Conservation (phyloP, 805 yeast species). For the Sugiyamaella lignohabitans region DNA sequence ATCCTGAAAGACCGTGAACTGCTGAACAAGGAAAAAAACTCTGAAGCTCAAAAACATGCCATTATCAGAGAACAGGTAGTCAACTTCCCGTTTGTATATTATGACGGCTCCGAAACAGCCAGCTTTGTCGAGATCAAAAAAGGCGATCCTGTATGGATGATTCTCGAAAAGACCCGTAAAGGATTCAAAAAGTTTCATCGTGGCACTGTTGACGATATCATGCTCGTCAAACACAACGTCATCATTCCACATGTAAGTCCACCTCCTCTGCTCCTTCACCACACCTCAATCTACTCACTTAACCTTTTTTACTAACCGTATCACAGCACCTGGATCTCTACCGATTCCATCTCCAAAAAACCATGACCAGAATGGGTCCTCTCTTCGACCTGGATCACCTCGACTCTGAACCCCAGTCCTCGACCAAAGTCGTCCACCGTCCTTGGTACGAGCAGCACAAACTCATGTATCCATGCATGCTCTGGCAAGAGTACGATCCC, state of each 20-base stretch:
- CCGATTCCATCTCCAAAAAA: slow-evolving; percentile 22
- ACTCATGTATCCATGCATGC: slow-evolving; percentile 27
- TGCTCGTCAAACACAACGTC: slow-evolving; percentile 26
- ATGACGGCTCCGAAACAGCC: slow-evolving; percentile 23
- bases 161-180: slow-evolving; percentile 25
- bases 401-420: slow-evolving; percentile 2
- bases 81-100: slow-evolving; percentile 22
- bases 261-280: too few relatives aligned
- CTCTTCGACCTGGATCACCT: slow-evolving; percentile 23
- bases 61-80: slow-evolving; percentile 18
- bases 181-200: slow-evolving; percentile 23
- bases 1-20: slow-evolving; percentile 13
- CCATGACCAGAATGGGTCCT: slow-evolving; percentile 22
- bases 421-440: slow-evolving; percentile 24
- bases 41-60: slow-evolving; percentile 9
- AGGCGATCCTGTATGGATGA: slow-evolving; percentile 26
- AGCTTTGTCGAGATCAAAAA: too few relatives aligned
- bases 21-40: slow-evolving; percentile 13
- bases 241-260: slow-evolving; percentile 31
- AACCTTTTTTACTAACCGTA: too few relatives aligned
- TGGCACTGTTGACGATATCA: slow-evolving; percentile 27
- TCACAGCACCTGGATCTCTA: slow-evolving; percentile 27
- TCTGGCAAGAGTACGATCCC: slow-evolving; percentile 29
- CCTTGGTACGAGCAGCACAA: slow-evolving; percentile 28
- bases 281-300: too few relatives aligned